phyloP scores from a whole-genome alignment of 208 protist species.

The Angomonas ambiguus region DNA sequence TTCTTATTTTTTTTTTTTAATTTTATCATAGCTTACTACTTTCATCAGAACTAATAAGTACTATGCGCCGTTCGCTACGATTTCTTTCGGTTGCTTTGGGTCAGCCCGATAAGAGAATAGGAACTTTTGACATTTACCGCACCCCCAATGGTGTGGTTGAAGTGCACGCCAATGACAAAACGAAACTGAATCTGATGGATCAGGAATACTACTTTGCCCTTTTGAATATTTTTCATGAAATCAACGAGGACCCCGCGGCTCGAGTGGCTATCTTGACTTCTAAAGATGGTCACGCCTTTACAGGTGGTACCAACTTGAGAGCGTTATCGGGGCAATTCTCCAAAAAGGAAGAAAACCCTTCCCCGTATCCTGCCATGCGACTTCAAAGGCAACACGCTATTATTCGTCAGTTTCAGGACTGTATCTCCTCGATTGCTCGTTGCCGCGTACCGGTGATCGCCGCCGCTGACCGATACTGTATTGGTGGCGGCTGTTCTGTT shows the following conservation, averaged over 20 bases:
- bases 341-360: slow-evolving; percentile 11
- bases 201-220: slow-evolving; percentile 37
- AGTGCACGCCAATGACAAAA: slow-evolving; percentile 35
- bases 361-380: slow-evolving; percentile 45
- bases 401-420: slow-evolving; percentile 44
- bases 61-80: slow-evolving; percentile 3
- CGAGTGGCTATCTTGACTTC: slow-evolving; percentile 49
- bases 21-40: too few species aligned
- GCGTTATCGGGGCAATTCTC: slow-evolving; percentile 8
- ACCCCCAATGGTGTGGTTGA: slow-evolving; percentile 40
- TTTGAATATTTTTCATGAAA: slow-evolving; percentile 19
- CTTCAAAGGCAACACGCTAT: slow-evolving; percentile 41
- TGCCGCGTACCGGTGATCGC: slow-evolving; percentile 63
- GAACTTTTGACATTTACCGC: slow-evolving; percentile 37
- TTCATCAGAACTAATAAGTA: not conserved
- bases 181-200: slow-evolving; percentile 58
- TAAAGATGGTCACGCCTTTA: slow-evolving; percentile 50
- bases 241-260: slow-evolving; percentile 43
- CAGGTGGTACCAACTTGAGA: slow-evolving; percentile 52
- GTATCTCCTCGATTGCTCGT: slow-evolving; percentile 44
- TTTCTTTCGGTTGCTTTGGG: not conserved
- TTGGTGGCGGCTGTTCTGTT: slow-evolving; percentile 69
- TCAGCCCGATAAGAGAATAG: slow-evolving; percentile 12
- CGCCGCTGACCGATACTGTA: slow-evolving; percentile 62
- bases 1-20: not conserved